phyloP scores from a whole-genome alignment of 768 basidiomycete species.

The Fistulinella prunicolor region DNA sequence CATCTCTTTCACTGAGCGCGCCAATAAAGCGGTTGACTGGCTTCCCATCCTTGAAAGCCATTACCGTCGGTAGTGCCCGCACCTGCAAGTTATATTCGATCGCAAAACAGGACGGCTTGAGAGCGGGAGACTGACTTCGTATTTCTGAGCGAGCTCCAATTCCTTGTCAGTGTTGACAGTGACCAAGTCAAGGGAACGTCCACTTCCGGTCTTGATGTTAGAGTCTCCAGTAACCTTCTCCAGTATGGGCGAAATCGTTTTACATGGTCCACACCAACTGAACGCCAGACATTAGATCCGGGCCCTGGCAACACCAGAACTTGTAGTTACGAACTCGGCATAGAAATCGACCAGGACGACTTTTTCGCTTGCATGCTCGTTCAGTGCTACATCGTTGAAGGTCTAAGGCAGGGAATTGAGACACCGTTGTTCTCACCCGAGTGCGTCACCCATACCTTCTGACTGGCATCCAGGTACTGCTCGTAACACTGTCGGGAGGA shows the following conservation, averaged over 20 bases:
- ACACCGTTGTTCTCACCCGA: background rate
- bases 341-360: slow-evolving; percentile 77
- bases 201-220: slow-evolving; percentile 46
- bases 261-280: slow-evolving; percentile 83
- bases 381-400: slow-evolving; percentile 32
- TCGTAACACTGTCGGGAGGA: slow-evolving; percentile 30
- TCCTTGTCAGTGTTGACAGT: slow-evolving; percentile 65
- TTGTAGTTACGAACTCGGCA: slow-evolving; percentile 57
- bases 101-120: background rate
- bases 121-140: slow-evolving; percentile 35
- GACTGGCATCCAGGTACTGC: slow-evolving; percentile 47
- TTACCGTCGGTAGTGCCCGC: slow-evolving; percentile 73
- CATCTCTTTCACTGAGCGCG: slow-evolving; percentile 43
- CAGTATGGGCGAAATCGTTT: slow-evolving; percentile 65
- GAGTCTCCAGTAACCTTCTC: slow-evolving; percentile 52
- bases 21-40: slow-evolving; percentile 62
- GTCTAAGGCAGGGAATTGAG: slow-evolving; percentile 26
- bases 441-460: slow-evolving; percentile 33
- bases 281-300: slow-evolving; percentile 1
- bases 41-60: slow-evolving; percentile 69
- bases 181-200: slow-evolving; percentile 63
- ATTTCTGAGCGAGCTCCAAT: slow-evolving; percentile 46
- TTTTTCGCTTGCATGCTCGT: slow-evolving; percentile 39
- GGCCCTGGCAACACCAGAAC: background rate
- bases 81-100: slow-evolving; percentile 42